Base-by-base conservation (phyloP, 257 asterid genomes). In the Asclepias syriaca region DNA sequence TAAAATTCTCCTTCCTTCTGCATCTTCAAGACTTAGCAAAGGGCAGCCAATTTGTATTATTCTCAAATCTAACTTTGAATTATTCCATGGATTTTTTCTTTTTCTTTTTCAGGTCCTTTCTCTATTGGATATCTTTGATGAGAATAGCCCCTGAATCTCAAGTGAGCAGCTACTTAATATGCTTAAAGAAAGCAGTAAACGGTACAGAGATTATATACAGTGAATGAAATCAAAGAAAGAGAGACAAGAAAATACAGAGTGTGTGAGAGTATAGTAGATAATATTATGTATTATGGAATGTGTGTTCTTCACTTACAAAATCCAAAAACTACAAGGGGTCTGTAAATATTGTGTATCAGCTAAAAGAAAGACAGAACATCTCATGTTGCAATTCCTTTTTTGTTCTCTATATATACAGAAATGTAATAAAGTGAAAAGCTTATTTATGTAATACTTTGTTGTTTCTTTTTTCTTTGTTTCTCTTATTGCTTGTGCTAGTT, bases 61-160 rank as follows among this genome's bases (percentile, higher is more conserved):
- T 16, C 13, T n/a, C 13, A 7, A 46, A 46, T 6, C 63, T 19
- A 54, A 27, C 58, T 63, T 40, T 19, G 4, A 34, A 4, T 32
- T 43, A 43, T 43, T 15, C 6, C 49, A 16, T 58, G 29, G 45
- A 29, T 29, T 29, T 29, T 29, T 29, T 45, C 73, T 66, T 64
- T 75, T 45, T 64, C 19, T 27, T 76, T 71, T 8, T 77, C 89
- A 94, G 99, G 97, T 90, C 8, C 87, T 94, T 0, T 87, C 97
- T 37, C 98, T 94, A 50, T 76, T 94, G 87, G 99, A 94, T 84
- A 88, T 88, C 75, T 94, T 94, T 77, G 90, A 81, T 5, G 96
- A 86, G 22, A 82, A 58, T 78, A 79, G 79, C 56, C 48, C 86
- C 59, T 82, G 45, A 50, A 34, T 22, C 6, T 64, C 68, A 37